Conservation (phyloP, 352 stramenopile species). For the Phytopythium helicoides region DNA sequence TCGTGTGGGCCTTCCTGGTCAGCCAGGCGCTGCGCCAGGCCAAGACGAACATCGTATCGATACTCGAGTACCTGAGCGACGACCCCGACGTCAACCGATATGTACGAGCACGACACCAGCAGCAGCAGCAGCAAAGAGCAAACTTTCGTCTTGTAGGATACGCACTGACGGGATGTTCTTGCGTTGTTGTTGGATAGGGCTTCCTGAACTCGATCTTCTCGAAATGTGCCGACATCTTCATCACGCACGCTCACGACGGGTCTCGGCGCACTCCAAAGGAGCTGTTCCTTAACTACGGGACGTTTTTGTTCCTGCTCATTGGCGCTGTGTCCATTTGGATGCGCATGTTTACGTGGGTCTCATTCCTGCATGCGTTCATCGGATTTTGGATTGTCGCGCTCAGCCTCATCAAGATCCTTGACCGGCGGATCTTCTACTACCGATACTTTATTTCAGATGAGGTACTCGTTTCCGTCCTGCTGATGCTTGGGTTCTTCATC, state of each 20-base stretch:
- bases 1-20: slow-evolving; percentile 86
- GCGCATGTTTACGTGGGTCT: slow-evolving; percentile 80
- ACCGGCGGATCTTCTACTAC: slow-evolving; percentile 87
- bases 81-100: slow-evolving; percentile 70
- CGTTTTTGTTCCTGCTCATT: slow-evolving; percentile 84
- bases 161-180: too few species aligned
- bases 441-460: slow-evolving; percentile 88
- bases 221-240: slow-evolving; percentile 77
- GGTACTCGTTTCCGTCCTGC: slow-evolving; percentile 72
- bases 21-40: slow-evolving; percentile 82
- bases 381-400: slow-evolving; percentile 63
- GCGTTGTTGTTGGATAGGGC: slow-evolving; percentile 30
- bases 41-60: slow-evolving; percentile 82
- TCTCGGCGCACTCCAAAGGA: slow-evolving; percentile 70
- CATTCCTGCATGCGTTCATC: slow-evolving; percentile 72
- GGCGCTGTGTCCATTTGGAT: slow-evolving; percentile 85
- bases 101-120: too few species aligned
- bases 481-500: slow-evolving; percentile 84
- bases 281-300: slow-evolving; percentile 86
- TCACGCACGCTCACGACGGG: slow-evolving; percentile 64
- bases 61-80: slow-evolving; percentile 84
- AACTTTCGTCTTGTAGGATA: too few species aligned
- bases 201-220: slow-evolving; percentile 79
- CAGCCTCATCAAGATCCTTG: slow-evolving; percentile 75
- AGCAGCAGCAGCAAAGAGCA: too few species aligned